Evolutionary conservation across 2,329 filamentous ascomycete species (phyloP), one percentile per base, ranked within the genome.

Genomic region (Thielaviopsis ethacetica): DNA sequence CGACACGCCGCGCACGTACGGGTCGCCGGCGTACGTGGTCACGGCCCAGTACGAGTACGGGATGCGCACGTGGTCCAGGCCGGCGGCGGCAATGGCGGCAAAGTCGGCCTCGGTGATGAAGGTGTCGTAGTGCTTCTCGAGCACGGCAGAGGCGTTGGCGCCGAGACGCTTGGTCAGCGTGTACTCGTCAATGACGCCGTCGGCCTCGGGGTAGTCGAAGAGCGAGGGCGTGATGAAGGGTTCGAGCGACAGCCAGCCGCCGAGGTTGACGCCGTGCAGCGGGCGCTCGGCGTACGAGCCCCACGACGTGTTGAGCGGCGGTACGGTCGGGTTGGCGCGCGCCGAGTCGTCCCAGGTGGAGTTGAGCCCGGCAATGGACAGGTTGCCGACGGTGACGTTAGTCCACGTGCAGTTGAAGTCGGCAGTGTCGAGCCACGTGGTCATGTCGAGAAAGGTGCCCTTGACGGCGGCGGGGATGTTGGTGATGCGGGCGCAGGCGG

Each of bases 391-490:
- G 0, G 78, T 83, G 50, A 77, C 77, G 59, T 78, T 76, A 0
- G 85, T 89, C 66, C 84, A 88, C 1, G 85, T 88, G 63, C 86
- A 77, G 65, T 88, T 89, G 71, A 88, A 88, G 65, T 84, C 83
- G 1, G 71, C 73, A 0, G 84, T 87, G 64, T 87, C 83, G 64
- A 83, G 83, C 85, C 85, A 89, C 2, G 81, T 79, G 65, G 83
- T 87, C 0, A 85, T 85, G 67, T 89, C 85, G 9, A 86, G 71
- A 58, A 80, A 75, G 6, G 81, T 84, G 9, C 83, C 83, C 68
- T 80, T 77, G 26, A 82, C 82, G 54, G 72, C 72, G 38, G 72
- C 67, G 65, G 78, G 78, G 59, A 77, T 74, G 57, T 61, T 57
- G 55, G 58, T 56, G 24, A 59, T 51, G 21, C 22, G 30, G 6